Evolutionary conservation across 2,329 filamentous ascomycete species (phyloP).

Genomic region (Ceratocystis papillata): DNA sequence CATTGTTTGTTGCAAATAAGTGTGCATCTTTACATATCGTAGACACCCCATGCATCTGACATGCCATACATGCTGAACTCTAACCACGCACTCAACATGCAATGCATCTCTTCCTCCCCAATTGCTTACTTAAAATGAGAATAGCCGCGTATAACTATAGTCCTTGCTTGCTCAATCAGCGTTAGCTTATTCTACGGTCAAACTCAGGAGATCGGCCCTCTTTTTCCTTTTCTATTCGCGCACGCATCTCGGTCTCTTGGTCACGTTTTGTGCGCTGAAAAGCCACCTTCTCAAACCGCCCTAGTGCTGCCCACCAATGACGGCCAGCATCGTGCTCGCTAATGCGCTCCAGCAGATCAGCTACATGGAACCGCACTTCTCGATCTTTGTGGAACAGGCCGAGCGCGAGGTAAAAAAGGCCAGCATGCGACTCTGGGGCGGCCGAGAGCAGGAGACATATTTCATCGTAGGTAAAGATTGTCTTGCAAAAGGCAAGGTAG

Average conservation of each 20-base stretch:
- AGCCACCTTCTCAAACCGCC: slow-evolving; percentile 77
- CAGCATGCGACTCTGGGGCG: slow-evolving; percentile 74
- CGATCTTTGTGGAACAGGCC: slow-evolving; percentile 83
- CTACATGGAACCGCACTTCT: slow-evolving; percentile 65
- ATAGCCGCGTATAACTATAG: neutral
- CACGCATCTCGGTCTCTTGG: slow-evolving; percentile 42
- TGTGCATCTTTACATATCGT: neutral
- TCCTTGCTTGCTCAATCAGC: neutral
- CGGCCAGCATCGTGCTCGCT: slow-evolving; percentile 78
- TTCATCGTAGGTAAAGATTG: slow-evolving; percentile 70
- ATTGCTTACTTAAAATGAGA: neutral
- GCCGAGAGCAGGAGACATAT: slow-evolving; percentile 75
- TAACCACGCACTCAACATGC: too few species aligned
- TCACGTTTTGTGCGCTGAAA: slow-evolving; percentile 69
- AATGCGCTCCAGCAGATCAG: slow-evolving; percentile 71
- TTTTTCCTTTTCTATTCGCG: slow-evolving; percentile 35
- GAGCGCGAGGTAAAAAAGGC: slow-evolving; percentile 80
- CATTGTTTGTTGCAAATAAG: too few species aligned
- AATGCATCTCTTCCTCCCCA: neutral
- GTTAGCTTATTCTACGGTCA: slow-evolving; percentile 43
- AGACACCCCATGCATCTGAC: neutral
- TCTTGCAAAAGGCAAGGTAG: slow-evolving; percentile 67
- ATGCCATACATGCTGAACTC: neutral
- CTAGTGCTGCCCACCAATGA: slow-evolving; percentile 83
- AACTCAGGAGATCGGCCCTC: slow-evolving; percentile 35